Evolutionary conservation across 225 moss, liverwort and hornwort species (phyloP).

Genomic region (Anthoceros angustus): DNA sequence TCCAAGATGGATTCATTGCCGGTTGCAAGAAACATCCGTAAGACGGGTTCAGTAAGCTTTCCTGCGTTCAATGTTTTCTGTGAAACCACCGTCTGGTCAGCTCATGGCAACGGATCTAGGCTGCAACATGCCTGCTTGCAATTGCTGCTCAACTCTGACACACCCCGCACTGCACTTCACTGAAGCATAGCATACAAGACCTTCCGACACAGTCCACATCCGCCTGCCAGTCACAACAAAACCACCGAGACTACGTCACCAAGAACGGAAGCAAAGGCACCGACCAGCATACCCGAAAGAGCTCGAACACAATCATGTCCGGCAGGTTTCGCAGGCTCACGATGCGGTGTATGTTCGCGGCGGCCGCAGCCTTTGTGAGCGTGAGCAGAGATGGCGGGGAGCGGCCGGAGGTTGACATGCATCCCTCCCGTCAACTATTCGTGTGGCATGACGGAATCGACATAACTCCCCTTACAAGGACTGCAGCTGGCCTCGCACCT

Average conservation of each 20-base stretch:
- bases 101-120: background rate
- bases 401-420: background rate
- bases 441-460: no score
- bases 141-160: background rate
- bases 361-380: conserved; percentile 28
- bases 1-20: conserved; percentile 28
- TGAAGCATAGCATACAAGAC: no score
- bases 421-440: background rate
- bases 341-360: conserved; percentile 31
- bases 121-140: background rate
- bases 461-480: no score
- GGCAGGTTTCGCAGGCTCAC: conserved; percentile 32
- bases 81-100: conserved; percentile 5
- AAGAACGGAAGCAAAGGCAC: background rate
- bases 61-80: conserved; percentile 30
- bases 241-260: background rate
- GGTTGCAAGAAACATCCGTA: conserved; percentile 39
- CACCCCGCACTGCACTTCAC: background rate
- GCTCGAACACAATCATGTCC: conserved; percentile 29
- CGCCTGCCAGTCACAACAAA: background rate
- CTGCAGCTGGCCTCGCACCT: no score
- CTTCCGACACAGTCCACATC: background rate
- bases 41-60: conserved; percentile 38
- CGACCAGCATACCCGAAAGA: conserved; percentile 23
- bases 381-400: conserved; percentile 39